Conservation (phyloP, 306 rosid species). For the Hippophae gyantsensis region DNA sequence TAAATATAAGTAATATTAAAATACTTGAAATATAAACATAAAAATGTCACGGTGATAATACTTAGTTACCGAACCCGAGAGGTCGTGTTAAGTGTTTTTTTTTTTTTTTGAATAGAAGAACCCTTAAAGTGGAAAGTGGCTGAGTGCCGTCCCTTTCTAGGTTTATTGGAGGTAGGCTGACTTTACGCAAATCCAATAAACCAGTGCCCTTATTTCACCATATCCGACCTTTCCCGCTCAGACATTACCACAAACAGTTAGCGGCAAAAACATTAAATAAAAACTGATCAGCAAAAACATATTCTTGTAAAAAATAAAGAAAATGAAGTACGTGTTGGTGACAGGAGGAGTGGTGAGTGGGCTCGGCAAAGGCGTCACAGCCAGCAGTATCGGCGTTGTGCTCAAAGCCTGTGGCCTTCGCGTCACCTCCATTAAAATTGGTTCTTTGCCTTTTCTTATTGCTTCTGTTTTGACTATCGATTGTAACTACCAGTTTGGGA, state of each 20-base stretch:
- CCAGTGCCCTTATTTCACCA: background rate
- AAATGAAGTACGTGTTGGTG: slow-evolving; percentile 83
- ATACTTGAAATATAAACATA: too few relatives aligned
- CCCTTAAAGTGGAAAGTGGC: too few relatives aligned
- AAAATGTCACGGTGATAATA: too few relatives aligned
- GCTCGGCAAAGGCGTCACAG: slow-evolving; percentile 98
- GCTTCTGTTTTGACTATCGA: background rate
- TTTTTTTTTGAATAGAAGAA: too few relatives aligned
- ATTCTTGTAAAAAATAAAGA: background rate
- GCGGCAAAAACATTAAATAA: slow-evolving; percentile 1
- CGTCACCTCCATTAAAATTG: slow-evolving; percentile 93
- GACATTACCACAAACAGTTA: slow-evolving; percentile 34
- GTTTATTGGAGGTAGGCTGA: background rate
- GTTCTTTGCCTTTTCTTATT: slow-evolving; percentile 24
- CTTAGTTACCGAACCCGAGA: too few relatives aligned
- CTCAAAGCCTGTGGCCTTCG: slow-evolving; percentile 97
- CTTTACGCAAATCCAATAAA: background rate
- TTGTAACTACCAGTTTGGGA: background rate
- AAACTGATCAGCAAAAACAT: too few relatives aligned
- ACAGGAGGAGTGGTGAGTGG: slow-evolving; percentile 97
- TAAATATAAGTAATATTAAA: too few relatives aligned
- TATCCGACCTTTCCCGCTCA: slow-evolving; percentile 33
- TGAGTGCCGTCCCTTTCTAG: background rate
- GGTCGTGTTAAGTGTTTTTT: too few relatives aligned
- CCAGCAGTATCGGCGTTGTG: slow-evolving; percentile 95